Conservation (phyloP, 2,329 filamentous ascomycete genomes). For the Exophiala aquamarina region DNA sequence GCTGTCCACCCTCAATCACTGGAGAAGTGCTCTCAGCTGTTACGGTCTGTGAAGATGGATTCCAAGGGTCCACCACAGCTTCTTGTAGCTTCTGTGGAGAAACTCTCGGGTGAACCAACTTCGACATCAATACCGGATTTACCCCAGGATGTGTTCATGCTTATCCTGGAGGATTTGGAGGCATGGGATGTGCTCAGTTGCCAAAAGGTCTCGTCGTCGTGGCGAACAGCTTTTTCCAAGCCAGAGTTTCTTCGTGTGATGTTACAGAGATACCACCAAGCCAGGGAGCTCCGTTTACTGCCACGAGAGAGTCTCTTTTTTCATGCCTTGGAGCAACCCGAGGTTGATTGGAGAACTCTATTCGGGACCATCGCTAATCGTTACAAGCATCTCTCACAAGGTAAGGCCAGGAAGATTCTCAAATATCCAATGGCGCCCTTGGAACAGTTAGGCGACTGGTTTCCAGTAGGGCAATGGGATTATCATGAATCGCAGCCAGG, state of each 20-base stretch:
- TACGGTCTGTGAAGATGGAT: too few relatives aligned
- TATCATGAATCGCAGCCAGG: constrained; percentile 37
- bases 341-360: constrained; percentile 11
- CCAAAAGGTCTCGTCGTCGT: constrained; percentile 53
- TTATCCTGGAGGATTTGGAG: constrained; percentile 51
- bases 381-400: constrained; percentile 55
- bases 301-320: constrained; percentile 9
- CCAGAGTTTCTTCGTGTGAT: constrained; percentile 48
- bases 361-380: constrained; percentile 47
- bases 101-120: not conserved
- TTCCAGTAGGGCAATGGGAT: constrained; percentile 43
- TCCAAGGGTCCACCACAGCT: too few relatives aligned
- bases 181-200: constrained; percentile 53
- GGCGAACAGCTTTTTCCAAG: constrained; percentile 52
- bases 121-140: constrained; percentile 35
- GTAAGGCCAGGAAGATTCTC: constrained; percentile 48
- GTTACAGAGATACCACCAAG: constrained; percentile 53
- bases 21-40: too few relatives aligned
- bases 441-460: constrained; percentile 33
- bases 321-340: constrained; percentile 2
- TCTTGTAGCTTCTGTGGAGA: not conserved
- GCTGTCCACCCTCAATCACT: too few relatives aligned
- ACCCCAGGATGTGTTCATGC: constrained; percentile 60
- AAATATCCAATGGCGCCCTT: constrained; percentile 46
- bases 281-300: constrained; percentile 50